A percentile compares a stretch with the other conserved stretches of the same genome.
phyloP scores from a whole-genome alignment of 768 basidiomycete genomes.

The Rhodosporidiobolus sp. region DNA sequence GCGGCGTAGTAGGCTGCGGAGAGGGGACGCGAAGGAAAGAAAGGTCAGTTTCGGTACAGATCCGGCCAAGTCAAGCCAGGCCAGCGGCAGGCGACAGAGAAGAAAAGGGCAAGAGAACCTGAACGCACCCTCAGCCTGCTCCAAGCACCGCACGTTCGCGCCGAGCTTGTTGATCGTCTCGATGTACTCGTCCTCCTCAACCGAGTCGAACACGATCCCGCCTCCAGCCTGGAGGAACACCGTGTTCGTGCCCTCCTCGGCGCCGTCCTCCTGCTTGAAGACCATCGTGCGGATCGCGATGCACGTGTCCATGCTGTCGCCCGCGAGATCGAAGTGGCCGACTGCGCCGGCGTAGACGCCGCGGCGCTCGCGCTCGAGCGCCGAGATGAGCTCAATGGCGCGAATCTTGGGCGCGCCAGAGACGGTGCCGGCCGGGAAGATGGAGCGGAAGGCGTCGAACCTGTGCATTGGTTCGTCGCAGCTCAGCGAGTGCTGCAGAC shows the following conservation, averaged over 20 bases:
- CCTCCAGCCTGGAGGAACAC: constrained; percentile 92
- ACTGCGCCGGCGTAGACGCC: constrained; percentile 97
- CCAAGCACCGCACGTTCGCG: constrained; percentile 79
- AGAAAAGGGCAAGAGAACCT: background rate
- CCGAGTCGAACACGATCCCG: constrained; percentile 93
- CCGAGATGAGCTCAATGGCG: constrained; percentile 86
- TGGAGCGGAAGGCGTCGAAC: constrained; percentile 97
- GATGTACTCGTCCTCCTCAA: constrained; percentile 93
- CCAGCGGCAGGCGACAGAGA: background rate
- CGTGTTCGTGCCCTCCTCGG: constrained; percentile 44
- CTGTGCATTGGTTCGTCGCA: too few relatives aligned
- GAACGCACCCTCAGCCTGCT: constrained; percentile 74
- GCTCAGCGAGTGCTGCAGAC: too few relatives aligned
- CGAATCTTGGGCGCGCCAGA: constrained; percentile 99
- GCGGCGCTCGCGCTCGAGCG: constrained; percentile 79
- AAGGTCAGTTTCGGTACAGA: background rate
- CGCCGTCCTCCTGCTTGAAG: constrained; percentile 89
- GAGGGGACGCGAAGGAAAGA: too few relatives aligned
- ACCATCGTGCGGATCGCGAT: constrained; percentile 98
- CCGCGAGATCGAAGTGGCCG: constrained; percentile 94
- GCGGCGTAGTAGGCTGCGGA: constrained; percentile 17
- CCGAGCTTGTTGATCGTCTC: constrained; percentile 94
- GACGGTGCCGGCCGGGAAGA: constrained; percentile 97
- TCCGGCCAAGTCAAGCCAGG: background rate
- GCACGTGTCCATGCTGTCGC: constrained; percentile 81